phyloP scores from a whole-genome alignment of 345 rosid genomes.

The Pistacia vera region DNA sequence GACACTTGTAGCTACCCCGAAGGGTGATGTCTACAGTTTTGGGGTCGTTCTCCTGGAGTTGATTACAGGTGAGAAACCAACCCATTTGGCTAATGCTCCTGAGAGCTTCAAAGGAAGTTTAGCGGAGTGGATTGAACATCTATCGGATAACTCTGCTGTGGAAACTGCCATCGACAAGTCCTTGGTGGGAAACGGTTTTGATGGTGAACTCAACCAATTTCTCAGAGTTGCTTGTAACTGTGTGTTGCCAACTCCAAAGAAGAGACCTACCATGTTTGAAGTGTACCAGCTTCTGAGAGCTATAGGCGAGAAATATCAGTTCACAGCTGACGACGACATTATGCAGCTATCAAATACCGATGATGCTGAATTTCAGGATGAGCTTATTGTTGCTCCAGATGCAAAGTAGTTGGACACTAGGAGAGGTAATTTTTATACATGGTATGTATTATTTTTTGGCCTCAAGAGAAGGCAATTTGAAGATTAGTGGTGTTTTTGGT shows the following conservation, averaged over 20 bases:
- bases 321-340: constrained; percentile 20
- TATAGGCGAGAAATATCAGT: constrained; percentile 20
- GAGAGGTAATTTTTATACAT: no score
- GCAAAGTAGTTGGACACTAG: not conserved
- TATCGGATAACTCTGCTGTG: constrained; percentile 4
- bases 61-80: constrained; percentile 27
- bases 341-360: not conserved
- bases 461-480: not conserved
- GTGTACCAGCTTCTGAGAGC: constrained; percentile 24
- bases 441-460: not conserved
- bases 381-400: constrained; percentile 20
- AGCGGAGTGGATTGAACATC: constrained; percentile 19
- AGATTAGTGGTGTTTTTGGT: not conserved
- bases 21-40: constrained; percentile 33
- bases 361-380: constrained; percentile 2
- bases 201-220: constrained; percentile 16
- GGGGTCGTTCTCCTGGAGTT: constrained; percentile 36
- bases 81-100: constrained; percentile 10
- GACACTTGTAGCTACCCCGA: constrained; percentile 26
- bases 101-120: constrained; percentile 17
- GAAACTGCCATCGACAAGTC: constrained; percentile 24
- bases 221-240: constrained; percentile 25
- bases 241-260: constrained; percentile 22
- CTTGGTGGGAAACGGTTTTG: constrained; percentile 26
- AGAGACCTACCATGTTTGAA: constrained; percentile 32